Conservation (phyloP, 2,329 filamentous ascomycete species). For the Fonsecaea monophora region DNA sequence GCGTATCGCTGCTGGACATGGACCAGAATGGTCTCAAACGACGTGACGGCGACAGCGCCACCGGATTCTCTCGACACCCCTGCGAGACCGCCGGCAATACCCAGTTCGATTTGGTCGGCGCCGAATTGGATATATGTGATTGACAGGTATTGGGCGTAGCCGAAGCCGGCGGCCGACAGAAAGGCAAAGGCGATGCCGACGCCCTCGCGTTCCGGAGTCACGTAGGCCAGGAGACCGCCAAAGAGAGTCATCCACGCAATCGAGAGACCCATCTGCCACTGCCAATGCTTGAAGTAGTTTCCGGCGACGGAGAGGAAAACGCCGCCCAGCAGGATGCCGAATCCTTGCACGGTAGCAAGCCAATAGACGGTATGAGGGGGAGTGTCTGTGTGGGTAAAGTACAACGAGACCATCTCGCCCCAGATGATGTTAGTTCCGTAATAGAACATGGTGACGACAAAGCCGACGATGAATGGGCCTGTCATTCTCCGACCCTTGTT, state of each 20-base stretch:
- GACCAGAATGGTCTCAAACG: slow-evolving; percentile 53
- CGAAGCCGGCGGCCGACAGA: slow-evolving; percentile 55
- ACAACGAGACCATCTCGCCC: slow-evolving; percentile 5
- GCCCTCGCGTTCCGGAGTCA: slow-evolving; percentile 52
- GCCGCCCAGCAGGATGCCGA: not conserved
- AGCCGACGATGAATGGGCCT: slow-evolving; percentile 53
- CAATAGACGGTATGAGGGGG: slow-evolving; percentile 1
- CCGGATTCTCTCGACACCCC: slow-evolving; percentile 55
- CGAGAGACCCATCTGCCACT: slow-evolving; percentile 54
- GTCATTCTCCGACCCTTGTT: slow-evolving; percentile 56
- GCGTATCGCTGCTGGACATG: no score
- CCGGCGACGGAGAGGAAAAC: not conserved
- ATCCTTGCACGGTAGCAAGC: slow-evolving; percentile 9
- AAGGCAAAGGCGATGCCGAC: slow-evolving; percentile 58
- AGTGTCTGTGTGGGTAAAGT: not conserved
- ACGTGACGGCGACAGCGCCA: slow-evolving; percentile 50
- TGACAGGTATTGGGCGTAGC: slow-evolving; percentile 56
- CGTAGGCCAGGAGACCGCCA: slow-evolving; percentile 54
- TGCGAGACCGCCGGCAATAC: slow-evolving; percentile 53
- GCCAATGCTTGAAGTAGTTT: slow-evolving; percentile 43
- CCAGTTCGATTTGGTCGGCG: slow-evolving; percentile 57
- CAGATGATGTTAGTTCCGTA: slow-evolving; percentile 53
- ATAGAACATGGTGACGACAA: slow-evolving; percentile 61
- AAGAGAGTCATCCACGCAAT: slow-evolving; percentile 57
- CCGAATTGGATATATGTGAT: slow-evolving; percentile 59